Evolutionary conservation across 495 filamentous ascomycete species (phyloP).

Genomic region (Neurospora hispaniola): DNA sequence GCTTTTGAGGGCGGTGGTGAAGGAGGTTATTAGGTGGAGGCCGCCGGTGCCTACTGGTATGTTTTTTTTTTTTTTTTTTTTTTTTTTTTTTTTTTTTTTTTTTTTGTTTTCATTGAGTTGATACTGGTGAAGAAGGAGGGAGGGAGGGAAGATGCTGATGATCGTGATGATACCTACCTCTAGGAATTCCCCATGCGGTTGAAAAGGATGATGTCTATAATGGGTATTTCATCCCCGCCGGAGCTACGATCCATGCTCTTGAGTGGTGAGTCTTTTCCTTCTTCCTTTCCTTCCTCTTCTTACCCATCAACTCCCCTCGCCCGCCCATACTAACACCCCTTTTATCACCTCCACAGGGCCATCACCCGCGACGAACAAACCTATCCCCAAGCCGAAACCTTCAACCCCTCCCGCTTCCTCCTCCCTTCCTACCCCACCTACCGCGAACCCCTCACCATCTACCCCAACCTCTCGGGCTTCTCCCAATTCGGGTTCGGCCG

Average conservation of each 20-base stretch:
- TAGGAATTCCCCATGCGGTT: conserved; percentile 43
- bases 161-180: neutral
- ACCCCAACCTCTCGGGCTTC: conserved; percentile 44
- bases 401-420: conserved; percentile 44
- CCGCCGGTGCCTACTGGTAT: conserved; percentile 42
- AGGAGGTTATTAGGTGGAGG: conserved; percentile 52
- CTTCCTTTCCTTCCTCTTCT: neutral
- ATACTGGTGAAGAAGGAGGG: neutral
- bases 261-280: conserved; percentile 29
- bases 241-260: conserved; percentile 46
- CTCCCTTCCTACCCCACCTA: conserved; percentile 42
- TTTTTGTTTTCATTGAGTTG: neutral
- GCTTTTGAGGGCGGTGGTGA: conserved; percentile 44
- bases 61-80: conserved; percentile 1
- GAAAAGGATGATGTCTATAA: conserved; percentile 46
- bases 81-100: neutral
- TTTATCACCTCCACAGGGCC: conserved; percentile 33
- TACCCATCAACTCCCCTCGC: neutral
- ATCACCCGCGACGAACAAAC: conserved; percentile 48
- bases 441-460: conserved; percentile 40
- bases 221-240: conserved; percentile 44
- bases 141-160: neutral
- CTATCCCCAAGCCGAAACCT: conserved; percentile 53
- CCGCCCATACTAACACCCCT: conserved; percentile 14
- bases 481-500: conserved; percentile 53